Base-by-base conservation (phyloP, 257 asterid genomes). In the Fraxinus anomala region DNA sequence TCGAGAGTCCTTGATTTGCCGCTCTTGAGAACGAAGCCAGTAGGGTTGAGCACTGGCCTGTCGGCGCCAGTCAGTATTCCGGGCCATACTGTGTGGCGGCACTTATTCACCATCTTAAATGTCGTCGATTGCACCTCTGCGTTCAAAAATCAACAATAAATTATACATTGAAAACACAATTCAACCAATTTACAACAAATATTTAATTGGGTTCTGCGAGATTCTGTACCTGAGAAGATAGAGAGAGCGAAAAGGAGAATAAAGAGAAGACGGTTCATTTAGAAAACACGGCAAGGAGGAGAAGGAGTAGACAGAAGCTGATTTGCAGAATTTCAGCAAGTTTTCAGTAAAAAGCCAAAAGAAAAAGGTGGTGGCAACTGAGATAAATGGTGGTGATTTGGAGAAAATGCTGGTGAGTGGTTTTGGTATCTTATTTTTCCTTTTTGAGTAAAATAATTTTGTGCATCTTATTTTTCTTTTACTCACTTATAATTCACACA, bases 71-170 rank as follows among this genome's bases (percentile, higher is more conserved):
- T 92, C 19, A 95, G 88, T 73, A 91, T 88, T 21, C 98, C 99
- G 17, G 98, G 99, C 99, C 98, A 95, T 74, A 93, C 83, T 44
- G 96, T 91, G 78, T 75, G 91, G 47, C 91, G 96, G 84, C 99
- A 95, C 90, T 79, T 89, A 86, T 95, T 95, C 61, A 93, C 94
- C 67, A 93, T 81, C 89, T 89, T 95, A 90, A 95, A 93, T 72
- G 88, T 91, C 31, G 97, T 91, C 31, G 98, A 73, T 23, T 88
- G 84, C 59, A 86, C 94, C 75, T 54, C 98, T 92, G 87, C 12
- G 33, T 26, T 11, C 78, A 68, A 68, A 56, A 33, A n/a, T 63
- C 51, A 72, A 16, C 13, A 24, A 23, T 28, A 63, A 77, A 71
- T 4, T 11, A 10, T 30, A 26, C 11, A n/a, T 30, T 74, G 8